Conservation (phyloP, 805 yeast genomes). For the Candida golubevii region DNA sequence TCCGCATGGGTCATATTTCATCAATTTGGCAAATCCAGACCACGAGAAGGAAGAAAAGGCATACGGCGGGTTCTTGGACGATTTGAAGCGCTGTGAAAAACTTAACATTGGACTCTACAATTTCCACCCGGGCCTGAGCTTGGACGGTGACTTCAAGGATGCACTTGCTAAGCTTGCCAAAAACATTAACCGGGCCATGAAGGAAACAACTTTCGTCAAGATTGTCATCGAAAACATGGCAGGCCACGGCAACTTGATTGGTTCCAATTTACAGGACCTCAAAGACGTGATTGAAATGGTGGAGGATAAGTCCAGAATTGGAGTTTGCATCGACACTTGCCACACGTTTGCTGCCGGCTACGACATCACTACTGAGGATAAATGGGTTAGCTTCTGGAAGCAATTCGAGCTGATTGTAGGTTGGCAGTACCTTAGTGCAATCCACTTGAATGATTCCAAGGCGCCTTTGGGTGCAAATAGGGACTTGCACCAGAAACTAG, state of each 20-base stretch:
- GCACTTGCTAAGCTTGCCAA: slow-evolving; percentile 70
- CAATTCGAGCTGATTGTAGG: slow-evolving; percentile 76
- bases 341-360: slow-evolving; percentile 97
- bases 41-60: slow-evolving; percentile 72
- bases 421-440: slow-evolving; percentile 64
- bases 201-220: slow-evolving; percentile 71
- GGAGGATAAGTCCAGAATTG: slow-evolving; percentile 81
- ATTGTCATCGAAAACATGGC: slow-evolving; percentile 97
- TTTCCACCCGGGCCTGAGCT: slow-evolving; percentile 88
- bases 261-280: slow-evolving; percentile 74
- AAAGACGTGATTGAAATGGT: slow-evolving; percentile 68
- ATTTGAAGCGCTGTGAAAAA: slow-evolving; percentile 79
- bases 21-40: slow-evolving; percentile 91
- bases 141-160: slow-evolving; percentile 59
- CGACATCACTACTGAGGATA: slow-evolving; percentile 62
- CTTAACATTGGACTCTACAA: slow-evolving; percentile 83
- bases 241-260: slow-evolving; percentile 89
- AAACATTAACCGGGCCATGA: slow-evolving; percentile 74
- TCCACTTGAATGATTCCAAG: slow-evolving; percentile 92
- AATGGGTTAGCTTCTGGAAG: slow-evolving; percentile 66
- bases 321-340: slow-evolving; percentile 95
- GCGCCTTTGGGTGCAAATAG: slow-evolving; percentile 88
- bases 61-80: slow-evolving; percentile 76
- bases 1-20: slow-evolving; percentile 94
- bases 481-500: slow-evolving; percentile 87